Evolutionary conservation across 75 land plant species (phyloP).

Genomic region (Cupressus sempervirens): DNA sequence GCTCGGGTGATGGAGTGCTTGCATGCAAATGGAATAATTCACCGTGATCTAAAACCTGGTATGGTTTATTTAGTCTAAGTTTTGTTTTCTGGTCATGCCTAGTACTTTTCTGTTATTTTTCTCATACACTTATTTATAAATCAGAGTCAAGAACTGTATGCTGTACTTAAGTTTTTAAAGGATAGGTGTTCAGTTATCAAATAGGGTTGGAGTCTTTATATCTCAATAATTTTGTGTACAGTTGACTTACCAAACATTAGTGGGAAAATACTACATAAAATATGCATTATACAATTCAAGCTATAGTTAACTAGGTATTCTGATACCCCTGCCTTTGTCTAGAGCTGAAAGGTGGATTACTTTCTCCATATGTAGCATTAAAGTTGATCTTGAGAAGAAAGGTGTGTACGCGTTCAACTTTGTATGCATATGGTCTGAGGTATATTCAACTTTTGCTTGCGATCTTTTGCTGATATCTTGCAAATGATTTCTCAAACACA

Average conservation of each 20-base stretch:
- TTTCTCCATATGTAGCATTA: background rate
- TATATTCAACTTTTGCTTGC: background rate
- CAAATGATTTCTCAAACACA: background rate
- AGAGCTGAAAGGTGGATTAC: background rate
- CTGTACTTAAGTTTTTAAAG: background rate
- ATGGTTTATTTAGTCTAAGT: constrained; percentile 6
- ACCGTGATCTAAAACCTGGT: constrained; percentile 37
- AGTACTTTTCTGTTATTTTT: background rate
- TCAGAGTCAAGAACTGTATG: background rate
- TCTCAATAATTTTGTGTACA: background rate
- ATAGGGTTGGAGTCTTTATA: background rate
- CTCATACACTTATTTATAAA: background rate
- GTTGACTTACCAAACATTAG: background rate
- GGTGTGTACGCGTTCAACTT: background rate
- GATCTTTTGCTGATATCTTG: background rate
- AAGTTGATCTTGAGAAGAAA: background rate
- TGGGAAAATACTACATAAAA: background rate
- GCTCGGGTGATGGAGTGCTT: constrained; percentile 35
- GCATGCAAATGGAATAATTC: constrained; percentile 32
- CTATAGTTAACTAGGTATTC: background rate
- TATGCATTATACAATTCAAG: background rate
- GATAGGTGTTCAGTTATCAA: background rate
- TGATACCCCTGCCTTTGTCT: background rate
- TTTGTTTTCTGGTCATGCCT: background rate
- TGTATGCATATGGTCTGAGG: background rate